These are phyloP conservation scores for Phytophthora agathidicida DNA, from an alignment of 352 stramenopile genomes.

Conservation along the genomic window DNA sequence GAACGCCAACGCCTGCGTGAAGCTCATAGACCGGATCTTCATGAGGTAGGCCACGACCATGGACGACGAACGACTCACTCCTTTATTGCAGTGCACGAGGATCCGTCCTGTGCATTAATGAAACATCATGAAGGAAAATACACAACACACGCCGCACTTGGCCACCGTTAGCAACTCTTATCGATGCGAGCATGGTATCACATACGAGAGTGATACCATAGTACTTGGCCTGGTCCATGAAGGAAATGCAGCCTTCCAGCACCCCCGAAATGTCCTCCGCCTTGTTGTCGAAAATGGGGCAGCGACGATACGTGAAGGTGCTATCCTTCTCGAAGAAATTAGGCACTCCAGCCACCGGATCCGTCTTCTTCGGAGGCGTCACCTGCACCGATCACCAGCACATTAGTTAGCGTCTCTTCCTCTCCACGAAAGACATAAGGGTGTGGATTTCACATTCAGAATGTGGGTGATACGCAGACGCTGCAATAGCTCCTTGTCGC, in stretches of 20 bases:
- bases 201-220: constrained; percentile 66
- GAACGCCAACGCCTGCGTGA: constrained; percentile 68
- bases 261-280: constrained; percentile 87
- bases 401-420: no score
- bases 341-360: constrained; percentile 85
- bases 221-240: constrained; percentile 92
- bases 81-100: constrained; percentile 93
- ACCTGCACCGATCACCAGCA: constrained; percentile 44
- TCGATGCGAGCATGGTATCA: no score
- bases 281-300: constrained; percentile 91
- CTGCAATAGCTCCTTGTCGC: constrained; percentile 63
- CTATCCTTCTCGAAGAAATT: constrained; percentile 94
- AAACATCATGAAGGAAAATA: constrained; percentile 12
- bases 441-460: constrained; percentile 70
- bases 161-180: constrained; percentile 40
- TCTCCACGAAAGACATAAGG: no score
- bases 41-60: constrained; percentile 93
- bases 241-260: constrained; percentile 84
- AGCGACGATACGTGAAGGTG: constrained; percentile 79
- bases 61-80: constrained; percentile 88
- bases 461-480: constrained; percentile 80
- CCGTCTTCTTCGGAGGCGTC: constrained; percentile 75
- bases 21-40: constrained; percentile 72
- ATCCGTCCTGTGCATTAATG: constrained; percentile 61
- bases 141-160: constrained; percentile 39